Evolutionary conservation across 2,329 filamentous ascomycete species (phyloP).

Genomic region (Penicillium expansum): DNA sequence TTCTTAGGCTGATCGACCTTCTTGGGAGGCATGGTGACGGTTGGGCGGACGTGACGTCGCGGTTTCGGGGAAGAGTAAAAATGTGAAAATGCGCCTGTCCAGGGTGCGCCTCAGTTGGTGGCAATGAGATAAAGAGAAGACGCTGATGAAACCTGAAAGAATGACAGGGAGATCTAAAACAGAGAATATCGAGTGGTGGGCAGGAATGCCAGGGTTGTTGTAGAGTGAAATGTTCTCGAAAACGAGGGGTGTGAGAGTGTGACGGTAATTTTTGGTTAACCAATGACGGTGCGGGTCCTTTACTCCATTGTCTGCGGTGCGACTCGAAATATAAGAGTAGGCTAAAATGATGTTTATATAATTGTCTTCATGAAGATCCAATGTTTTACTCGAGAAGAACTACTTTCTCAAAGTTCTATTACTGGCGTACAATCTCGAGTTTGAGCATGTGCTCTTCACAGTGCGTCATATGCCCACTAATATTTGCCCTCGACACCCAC

Average conservation of each 20-base stretch:
- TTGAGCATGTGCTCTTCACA: neutral
- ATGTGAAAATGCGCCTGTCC: constrained; percentile 17
- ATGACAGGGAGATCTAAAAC: constrained; percentile 8
- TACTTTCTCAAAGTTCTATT: neutral
- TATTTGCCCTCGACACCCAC: constrained; percentile 5
- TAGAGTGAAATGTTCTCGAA: constrained; percentile 7
- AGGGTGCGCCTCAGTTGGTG: constrained; percentile 8
- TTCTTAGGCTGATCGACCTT: constrained; percentile 47
- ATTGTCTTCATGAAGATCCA: neutral
- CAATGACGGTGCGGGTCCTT: constrained; percentile 9
- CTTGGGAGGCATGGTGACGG: constrained; percentile 49
- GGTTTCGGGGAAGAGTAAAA: constrained; percentile 15
- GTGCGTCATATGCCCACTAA: constrained; percentile 2
- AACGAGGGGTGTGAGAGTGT: constrained; percentile 12
- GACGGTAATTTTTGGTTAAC: constrained; percentile 11
- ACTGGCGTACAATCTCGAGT: neutral
- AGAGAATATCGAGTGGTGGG: constrained; percentile 6
- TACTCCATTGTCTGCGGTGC: neutral
- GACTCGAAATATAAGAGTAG: neutral
- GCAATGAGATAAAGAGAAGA: constrained; percentile 7
- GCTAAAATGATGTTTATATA: neutral
- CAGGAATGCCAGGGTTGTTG: constrained; percentile 7
- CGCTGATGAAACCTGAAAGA: constrained; percentile 20
- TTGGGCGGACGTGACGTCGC: constrained; percentile 16
- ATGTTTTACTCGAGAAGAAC: neutral